These are phyloP conservation scores for Lactifluus rugatus DNA, from an alignment of 768 basidiomycete species.

Conservation along the genomic window DNA sequence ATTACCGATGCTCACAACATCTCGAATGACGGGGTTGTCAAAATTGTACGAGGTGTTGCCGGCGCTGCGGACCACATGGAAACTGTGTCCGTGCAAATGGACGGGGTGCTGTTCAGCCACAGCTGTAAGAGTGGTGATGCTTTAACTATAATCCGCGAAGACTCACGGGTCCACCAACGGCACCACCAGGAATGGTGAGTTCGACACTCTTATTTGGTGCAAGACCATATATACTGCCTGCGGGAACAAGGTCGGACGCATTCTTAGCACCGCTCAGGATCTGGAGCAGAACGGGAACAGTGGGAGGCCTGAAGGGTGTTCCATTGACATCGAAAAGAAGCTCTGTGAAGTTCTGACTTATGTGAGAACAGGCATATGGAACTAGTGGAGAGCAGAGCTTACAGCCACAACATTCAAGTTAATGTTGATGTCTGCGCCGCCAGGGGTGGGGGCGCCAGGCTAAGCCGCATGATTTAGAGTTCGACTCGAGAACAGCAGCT, in stretches of 20 bases:
- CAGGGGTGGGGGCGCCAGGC: conserved; percentile 6
- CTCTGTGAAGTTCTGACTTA: not conserved
- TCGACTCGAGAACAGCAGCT: not conserved
- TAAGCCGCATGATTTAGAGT: not conserved
- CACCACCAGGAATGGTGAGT: conserved; percentile 36
- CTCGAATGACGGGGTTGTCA: conserved; percentile 18
- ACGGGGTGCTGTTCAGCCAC: conserved; percentile 8
- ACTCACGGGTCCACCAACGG: conserved; percentile 25
- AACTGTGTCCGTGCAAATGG: conserved; percentile 15
- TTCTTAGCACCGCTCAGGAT: conserved; percentile 44
- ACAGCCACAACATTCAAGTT: not conserved
- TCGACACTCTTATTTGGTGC: conserved; percentile 40
- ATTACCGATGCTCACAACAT: conserved; percentile 19
- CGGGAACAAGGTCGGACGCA: conserved; percentile 41
- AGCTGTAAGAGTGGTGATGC: not conserved
- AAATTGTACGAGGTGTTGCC: conserved; percentile 10
- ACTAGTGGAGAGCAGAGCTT: conserved; percentile 19
- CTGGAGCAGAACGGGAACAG: too few relatives aligned
- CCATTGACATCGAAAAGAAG: conserved; percentile 29
- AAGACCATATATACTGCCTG: conserved; percentile 37
- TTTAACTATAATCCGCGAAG: too few relatives aligned
- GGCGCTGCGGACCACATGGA: conserved; percentile 10
- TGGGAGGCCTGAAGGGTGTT: too few relatives aligned
- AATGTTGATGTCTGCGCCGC: too few relatives aligned
- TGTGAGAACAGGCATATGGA: not conserved